Evolutionary conservation across 805 yeast species (phyloP), one percentile per base, ranked within the genome.

Genomic region (Pichia cabralensis): DNA sequence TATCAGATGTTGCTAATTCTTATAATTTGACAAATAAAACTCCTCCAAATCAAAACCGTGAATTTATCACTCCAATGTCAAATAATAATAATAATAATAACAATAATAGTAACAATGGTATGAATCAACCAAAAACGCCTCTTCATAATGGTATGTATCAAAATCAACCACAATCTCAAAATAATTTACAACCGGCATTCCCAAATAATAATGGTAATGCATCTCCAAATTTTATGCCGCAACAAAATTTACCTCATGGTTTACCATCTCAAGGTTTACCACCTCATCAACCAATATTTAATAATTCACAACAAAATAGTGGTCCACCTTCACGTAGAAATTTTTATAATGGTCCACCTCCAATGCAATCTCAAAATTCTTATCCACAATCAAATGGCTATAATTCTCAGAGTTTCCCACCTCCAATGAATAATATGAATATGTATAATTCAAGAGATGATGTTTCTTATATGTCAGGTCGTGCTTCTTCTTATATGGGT

Each of bases 201-300:
- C 41, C 42, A 37, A 38, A n/a, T 39, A 31, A 22, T 43, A 36
- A 26, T 10, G 55, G 52, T 9, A 40, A 47, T 3, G 32, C 50
- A 5, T 50, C 60, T 14, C 61, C 62, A 30, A 44, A 47, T 13
- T 48, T 38, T 31, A 34, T 43, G 10, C 53, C 56, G 11, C 46
- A 48, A 15, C 61, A 54, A 35, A 47, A 45, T 12, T 44, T 51
- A 19, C 61, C 60, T 10, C 58, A 53, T 31, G 58, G 58, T 8
- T 44, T 54, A 20, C 60, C 61, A 4, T 43, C 57, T 8, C 62
- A 56, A 38, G 62, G 61, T 3, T 42, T 53, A 22, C 59, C 59
- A 17, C 39, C 41, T 14, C 45, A 45, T 23, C 61, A 53, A 34
- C 61, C 33, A 26, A 50, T 52, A 9, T 48, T 51, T 30, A 46